phyloP scores from a whole-genome alignment of 129 eudicot species.

The Flaveria ramosissima region DNA sequence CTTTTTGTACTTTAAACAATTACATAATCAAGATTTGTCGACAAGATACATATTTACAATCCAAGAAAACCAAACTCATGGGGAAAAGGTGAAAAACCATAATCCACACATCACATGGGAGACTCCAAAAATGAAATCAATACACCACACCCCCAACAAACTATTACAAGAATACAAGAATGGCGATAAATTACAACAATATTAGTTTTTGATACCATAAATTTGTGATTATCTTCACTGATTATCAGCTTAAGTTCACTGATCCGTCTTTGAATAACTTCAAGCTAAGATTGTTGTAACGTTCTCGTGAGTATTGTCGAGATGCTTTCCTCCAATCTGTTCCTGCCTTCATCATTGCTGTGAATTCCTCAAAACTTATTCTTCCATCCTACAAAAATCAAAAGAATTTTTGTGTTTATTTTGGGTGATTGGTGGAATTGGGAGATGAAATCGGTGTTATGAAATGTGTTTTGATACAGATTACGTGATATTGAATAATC shows the following conservation, averaged over 20 bases:
- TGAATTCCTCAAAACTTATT: constrained; percentile 19
- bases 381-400: constrained; percentile 5
- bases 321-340: constrained; percentile 27
- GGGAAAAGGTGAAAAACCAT: constrained; percentile 3
- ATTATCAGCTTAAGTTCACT: constrained; percentile 3
- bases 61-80: constrained; percentile 21
- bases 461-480: neutral
- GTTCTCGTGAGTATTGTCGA: constrained; percentile 23
- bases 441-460: neutral
- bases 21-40: constrained; percentile 22
- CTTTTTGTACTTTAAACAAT: constrained; percentile 10
- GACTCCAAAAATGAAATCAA: constrained; percentile 38
- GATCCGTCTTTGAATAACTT: constrained; percentile 25
- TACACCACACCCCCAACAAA: constrained; percentile 23
- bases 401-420: neutral
- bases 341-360: constrained; percentile 24
- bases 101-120: constrained; percentile 26
- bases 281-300: constrained; percentile 23
- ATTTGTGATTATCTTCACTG: constrained; percentile 7
- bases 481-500: neutral
- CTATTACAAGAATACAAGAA: constrained; percentile 1
- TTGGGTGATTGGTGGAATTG: neutral
- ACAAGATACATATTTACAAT: constrained; percentile 42
- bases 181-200: neutral
- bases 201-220: neutral